Conservation (phyloP, 176 grass and related monocot species). For the Cenchrus purpureus region DNA sequence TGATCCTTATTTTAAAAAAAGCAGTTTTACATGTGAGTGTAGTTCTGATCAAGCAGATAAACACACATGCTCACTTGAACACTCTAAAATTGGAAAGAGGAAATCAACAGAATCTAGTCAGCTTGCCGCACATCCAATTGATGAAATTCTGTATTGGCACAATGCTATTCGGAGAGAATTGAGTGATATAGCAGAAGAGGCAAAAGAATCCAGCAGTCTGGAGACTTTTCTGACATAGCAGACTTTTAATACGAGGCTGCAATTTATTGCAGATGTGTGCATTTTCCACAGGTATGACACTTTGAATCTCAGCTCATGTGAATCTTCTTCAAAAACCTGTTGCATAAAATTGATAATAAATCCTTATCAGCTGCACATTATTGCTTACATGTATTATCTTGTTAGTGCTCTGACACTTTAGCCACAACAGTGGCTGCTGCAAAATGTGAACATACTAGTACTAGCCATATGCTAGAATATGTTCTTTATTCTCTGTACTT, state of each 20-base stretch:
- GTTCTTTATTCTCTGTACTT: constrained; percentile 1
- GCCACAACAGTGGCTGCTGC: not conserved
- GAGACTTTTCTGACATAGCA: constrained; percentile 73
- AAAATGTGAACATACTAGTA: not conserved
- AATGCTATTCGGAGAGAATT: constrained; percentile 78
- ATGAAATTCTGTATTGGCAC: constrained; percentile 95
- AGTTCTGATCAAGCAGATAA: constrained; percentile 34
- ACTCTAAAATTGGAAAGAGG: constrained; percentile 62
- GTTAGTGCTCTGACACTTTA: constrained; percentile 7
- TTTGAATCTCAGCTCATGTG: constrained; percentile 32
- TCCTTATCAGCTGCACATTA: constrained; percentile 8
- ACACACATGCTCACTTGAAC: constrained; percentile 36
- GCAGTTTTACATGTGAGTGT: constrained; percentile 27
- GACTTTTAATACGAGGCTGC: constrained; percentile 67
- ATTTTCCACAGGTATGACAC: constrained; percentile 76
- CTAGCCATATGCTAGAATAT: constrained; percentile 26
- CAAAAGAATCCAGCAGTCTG: constrained; percentile 64
- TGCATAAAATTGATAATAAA: not conserved
- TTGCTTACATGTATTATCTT: constrained; percentile 1
- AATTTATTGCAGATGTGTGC: constrained; percentile 87
- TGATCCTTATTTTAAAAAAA: constrained; percentile 18
- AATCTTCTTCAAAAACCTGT: constrained; percentile 35
- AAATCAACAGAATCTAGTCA: constrained; percentile 54
- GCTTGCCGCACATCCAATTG: constrained; percentile 67
- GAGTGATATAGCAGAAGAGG: constrained; percentile 64